Evolutionary conservation across 306 rosid species (phyloP), one percentile per base, ranked within the genome.

Genomic region (Oemleria cerasiformis): DNA sequence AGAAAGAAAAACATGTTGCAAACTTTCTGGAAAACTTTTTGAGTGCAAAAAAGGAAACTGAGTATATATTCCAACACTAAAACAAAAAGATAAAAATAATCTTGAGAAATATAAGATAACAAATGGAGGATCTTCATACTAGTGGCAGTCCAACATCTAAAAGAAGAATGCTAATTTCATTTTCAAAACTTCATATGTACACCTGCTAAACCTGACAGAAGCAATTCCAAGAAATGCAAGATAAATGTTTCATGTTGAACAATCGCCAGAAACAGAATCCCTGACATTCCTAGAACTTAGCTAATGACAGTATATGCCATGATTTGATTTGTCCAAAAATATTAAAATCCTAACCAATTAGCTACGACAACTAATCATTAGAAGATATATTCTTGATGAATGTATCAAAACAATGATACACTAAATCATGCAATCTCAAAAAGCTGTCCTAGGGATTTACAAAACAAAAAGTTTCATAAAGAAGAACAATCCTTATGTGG

Each of bases 181-280:
- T 45, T 45, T 15, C 5, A 10, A 15, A 45, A 45, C 12, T 45
- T 45, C 50, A 53, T 25, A 23, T 5, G 39, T 56, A 56, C 62
- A 57, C 12, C 63, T 12, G 63, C 63, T 54, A 54, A 57, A 9
- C n/a, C 40, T 57, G n/a, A 14, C 4, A 25, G 15, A 34, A 34
- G 64, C 64, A 59, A 6, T 59, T 59, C 41, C 64, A 9, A 54
- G 59, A 54, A 21, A 54, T 54, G 59, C 59, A 54, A 54, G 14
- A 20, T 4, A 56, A 21, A 20, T 56, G 17, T 23, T 21, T 56
- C 5, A 56, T 56, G 36, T 30, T 45, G 6, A 30, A 56, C 62
- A 56, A 23, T 12, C 38, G 8, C 39, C n/a, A 6, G 62, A 56
- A 56, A 56, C 62, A 56, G 17, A 56, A 56, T 23, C 39, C 39